These are phyloP conservation scores for Monosporozyma solicola DNA, from an alignment of 805 yeast species.

Conservation along the genomic window DNA sequence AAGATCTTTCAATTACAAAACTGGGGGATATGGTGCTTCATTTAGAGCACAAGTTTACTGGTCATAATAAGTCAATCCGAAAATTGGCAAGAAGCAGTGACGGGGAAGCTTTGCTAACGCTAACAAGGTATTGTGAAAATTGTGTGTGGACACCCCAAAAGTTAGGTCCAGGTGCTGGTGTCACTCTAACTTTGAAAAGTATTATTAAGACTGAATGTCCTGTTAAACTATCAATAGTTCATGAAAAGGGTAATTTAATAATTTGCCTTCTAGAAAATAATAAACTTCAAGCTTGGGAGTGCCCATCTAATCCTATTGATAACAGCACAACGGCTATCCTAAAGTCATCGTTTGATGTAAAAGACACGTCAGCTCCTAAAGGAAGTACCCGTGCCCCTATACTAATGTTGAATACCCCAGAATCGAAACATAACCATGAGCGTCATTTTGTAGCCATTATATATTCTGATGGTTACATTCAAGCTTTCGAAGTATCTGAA, in stretches of 20 bases:
- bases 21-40: conserved; percentile 13
- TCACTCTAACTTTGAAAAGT: conserved; percentile 34
- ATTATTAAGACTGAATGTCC: conserved; percentile 38
- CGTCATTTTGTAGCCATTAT: conserved; percentile 45
- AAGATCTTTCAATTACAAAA: conserved; percentile 2
- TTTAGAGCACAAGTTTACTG: conserved; percentile 58
- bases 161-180: conserved; percentile 21
- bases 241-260: conserved; percentile 39
- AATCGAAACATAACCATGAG: conserved; percentile 23
- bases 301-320: conserved; percentile 26
- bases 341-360: conserved; percentile 10
- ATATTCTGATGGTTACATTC: conserved; percentile 29
- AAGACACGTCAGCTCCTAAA: background rate
- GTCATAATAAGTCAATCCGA: conserved; percentile 76
- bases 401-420: conserved; percentile 32
- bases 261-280: conserved; percentile 36
- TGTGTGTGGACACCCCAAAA: conserved; percentile 47
- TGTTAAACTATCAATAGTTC: conserved; percentile 40
- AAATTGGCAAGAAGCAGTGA: conserved; percentile 56
- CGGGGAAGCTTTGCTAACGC: conserved; percentile 52
- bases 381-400: conserved; percentile 10
- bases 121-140: conserved; percentile 48
- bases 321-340: conserved; percentile 16
- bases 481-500: conserved; percentile 26
- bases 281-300: conserved; percentile 53